These are phyloP conservation scores for Hymenoscyphus occultus DNA, from an alignment of 2,329 filamentous ascomycete species.

Conservation along the genomic window DNA sequence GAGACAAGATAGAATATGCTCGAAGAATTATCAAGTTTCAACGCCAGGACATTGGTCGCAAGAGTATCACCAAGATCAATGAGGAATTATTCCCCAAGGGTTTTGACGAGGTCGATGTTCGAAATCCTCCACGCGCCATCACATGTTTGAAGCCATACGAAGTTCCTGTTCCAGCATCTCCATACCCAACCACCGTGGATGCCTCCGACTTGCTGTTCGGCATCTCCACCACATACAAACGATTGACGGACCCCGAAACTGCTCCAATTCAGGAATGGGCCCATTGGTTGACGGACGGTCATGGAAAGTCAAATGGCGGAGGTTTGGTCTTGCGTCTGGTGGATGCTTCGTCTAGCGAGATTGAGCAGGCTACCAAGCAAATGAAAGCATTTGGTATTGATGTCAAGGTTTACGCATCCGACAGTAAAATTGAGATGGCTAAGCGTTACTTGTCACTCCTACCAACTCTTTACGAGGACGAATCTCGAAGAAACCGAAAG, in stretches of 20 bases:
- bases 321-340: conserved; percentile 54
- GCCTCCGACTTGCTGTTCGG: conserved; percentile 58
- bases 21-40: conserved; percentile 54
- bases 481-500: conserved; percentile 46
- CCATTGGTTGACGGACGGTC: conserved; percentile 57
- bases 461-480: conserved; percentile 52
- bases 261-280: conserved; percentile 57
- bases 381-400: conserved; percentile 51
- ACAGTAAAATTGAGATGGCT: conserved; percentile 54
- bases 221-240: conserved; percentile 55
- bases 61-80: conserved; percentile 49
- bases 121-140: conserved; percentile 41
- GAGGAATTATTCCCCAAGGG: conserved; percentile 46
- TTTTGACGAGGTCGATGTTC: conserved; percentile 49
- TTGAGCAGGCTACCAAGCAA: conserved; percentile 47
- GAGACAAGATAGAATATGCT: conserved; percentile 52
- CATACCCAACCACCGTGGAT: conserved; percentile 49
- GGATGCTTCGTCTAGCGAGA: conserved; percentile 50
- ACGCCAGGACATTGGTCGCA: conserved; percentile 48
- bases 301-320: conserved; percentile 54
- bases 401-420: conserved; percentile 54
- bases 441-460: conserved; percentile 56
- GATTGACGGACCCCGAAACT: conserved; percentile 50
- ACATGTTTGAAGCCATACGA: conserved; percentile 49
- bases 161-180: conserved; percentile 50